phyloP scores from a whole-genome alignment of 805 yeast genomes.

The Yamadazyma paraphyllophila region DNA sequence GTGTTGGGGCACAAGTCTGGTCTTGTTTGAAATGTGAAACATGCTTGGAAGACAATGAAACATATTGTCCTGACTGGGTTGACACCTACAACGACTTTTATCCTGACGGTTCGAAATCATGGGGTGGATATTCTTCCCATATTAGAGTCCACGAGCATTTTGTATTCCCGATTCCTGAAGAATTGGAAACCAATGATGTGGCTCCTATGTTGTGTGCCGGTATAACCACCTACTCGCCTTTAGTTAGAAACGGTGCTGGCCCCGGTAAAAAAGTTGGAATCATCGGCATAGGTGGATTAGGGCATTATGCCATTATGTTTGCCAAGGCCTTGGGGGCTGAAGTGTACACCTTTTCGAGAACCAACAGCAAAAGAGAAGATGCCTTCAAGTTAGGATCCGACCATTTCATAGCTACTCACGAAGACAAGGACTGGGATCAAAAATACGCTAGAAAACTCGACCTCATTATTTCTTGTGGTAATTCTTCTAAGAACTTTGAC shows the following conservation, averaged over 20 bases:
- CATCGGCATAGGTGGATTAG: slow-evolving; percentile 67
- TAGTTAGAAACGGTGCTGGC: slow-evolving; percentile 37
- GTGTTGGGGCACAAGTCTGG: slow-evolving; percentile 69
- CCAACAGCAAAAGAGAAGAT: slow-evolving; percentile 26
- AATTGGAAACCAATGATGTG: slow-evolving; percentile 37
- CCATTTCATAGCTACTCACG: slow-evolving; percentile 47
- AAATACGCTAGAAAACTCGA: slow-evolving; percentile 41
- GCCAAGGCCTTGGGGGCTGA: slow-evolving; percentile 61
- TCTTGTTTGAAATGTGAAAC: slow-evolving; percentile 62
- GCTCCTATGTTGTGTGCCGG: slow-evolving; percentile 62
- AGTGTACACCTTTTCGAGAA: slow-evolving; percentile 30
- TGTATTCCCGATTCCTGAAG: slow-evolving; percentile 50
- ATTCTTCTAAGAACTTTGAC: slow-evolving; percentile 49
- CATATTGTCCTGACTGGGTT: slow-evolving; percentile 50
- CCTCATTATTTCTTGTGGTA: slow-evolving; percentile 52
- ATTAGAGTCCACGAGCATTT: slow-evolving; percentile 43
- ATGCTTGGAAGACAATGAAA: slow-evolving; percentile 40
- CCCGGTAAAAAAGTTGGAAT: slow-evolving; percentile 52
- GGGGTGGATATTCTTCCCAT: slow-evolving; percentile 53
- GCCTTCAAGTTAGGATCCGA: slow-evolving; percentile 33
- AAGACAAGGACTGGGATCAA: slow-evolving; percentile 40
- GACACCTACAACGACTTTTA: slow-evolving; percentile 52
- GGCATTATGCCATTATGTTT: slow-evolving; percentile 59
- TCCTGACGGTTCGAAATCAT: slow-evolving; percentile 23
- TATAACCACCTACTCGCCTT: slow-evolving; percentile 52